Percentiles rank a stretch among this genome's conserved stretches.
phyloP scores from a whole-genome alignment of 306 rosid species.

The Gynostemma pentaphyllum region DNA sequence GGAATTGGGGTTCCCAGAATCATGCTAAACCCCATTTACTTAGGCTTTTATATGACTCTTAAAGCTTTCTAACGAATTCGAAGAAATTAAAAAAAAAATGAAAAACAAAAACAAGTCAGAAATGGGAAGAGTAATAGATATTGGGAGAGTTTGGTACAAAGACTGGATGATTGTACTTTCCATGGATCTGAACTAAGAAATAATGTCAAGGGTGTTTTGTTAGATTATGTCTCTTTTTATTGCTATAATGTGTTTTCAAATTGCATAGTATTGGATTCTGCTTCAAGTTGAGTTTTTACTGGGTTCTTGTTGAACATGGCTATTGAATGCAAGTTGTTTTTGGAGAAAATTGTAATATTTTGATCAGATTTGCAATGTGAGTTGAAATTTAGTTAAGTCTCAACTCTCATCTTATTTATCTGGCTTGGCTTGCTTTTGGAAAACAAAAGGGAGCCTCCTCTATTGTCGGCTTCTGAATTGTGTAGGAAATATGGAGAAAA shows the following conservation, averaged over 20 bases:
- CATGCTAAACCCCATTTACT: slow-evolving; percentile 10
- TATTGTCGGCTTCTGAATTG: no score
- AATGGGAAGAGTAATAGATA: slow-evolving; percentile 1
- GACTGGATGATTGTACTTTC: slow-evolving; percentile 14
- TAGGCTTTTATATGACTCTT: slow-evolving; percentile 12
- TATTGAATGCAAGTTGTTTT: no score
- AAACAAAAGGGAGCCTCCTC: no score
- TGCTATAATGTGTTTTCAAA: slow-evolving; percentile 3
- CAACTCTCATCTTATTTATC: no score
- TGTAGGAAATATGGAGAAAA: no score
- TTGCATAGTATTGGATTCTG: not conserved
- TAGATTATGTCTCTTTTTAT: not conserved
- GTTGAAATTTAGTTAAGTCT: no score
- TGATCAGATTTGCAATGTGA: no score
- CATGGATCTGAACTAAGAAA: slow-evolving; percentile 11
- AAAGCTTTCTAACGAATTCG: slow-evolving; percentile 5
- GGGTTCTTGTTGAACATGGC: no score
- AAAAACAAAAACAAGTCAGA: not conserved
- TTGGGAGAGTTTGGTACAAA: slow-evolving; percentile 12
- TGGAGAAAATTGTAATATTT: no score
- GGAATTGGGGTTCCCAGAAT: slow-evolving; percentile 10
- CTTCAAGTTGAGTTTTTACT: not conserved
- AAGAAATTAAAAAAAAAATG: slow-evolving; percentile 4
- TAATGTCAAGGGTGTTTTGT: slow-evolving; percentile 11
- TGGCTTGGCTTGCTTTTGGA: no score